phyloP scores from a whole-genome alignment of 2,329 filamentous ascomycete genomes.

The Thelonectria rubi region DNA sequence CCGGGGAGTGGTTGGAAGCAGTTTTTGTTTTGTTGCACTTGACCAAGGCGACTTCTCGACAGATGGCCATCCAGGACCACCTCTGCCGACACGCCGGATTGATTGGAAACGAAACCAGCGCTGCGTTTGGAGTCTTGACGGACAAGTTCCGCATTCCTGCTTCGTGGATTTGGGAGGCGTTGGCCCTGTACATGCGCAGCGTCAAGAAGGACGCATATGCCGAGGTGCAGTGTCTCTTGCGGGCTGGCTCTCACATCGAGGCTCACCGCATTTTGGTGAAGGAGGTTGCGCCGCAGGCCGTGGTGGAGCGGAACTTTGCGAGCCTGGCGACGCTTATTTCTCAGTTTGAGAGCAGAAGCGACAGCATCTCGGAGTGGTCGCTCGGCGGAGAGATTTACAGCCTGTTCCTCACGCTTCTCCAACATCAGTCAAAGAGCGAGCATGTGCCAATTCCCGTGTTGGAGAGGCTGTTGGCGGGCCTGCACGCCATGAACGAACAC shows the following conservation, averaged over 20 bases:
- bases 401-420: constrained; percentile 64
- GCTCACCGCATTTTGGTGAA: constrained; percentile 85
- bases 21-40: constrained; percentile 82
- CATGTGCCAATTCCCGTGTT: constrained; percentile 56
- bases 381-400: constrained; percentile 82
- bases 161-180: constrained; percentile 86
- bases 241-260: constrained; percentile 78
- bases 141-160: constrained; percentile 75
- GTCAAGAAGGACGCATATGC: constrained; percentile 72
- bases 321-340: constrained; percentile 73
- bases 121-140: constrained; percentile 67
- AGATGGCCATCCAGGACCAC: constrained; percentile 75
- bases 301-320: constrained; percentile 84
- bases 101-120: constrained; percentile 67
- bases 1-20: constrained; percentile 74
- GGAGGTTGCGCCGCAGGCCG: constrained; percentile 80
- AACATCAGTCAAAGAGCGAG: constrained; percentile 53
- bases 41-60: constrained; percentile 68
- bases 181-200: constrained; percentile 82
- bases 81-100: constrained; percentile 75
- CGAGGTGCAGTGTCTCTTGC: constrained; percentile 83
- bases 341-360: constrained; percentile 72
- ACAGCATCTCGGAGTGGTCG: constrained; percentile 76
- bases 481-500: constrained; percentile 63
- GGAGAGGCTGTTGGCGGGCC: constrained; percentile 64